A percentile compares a stretch with the other conserved stretches of the same genome.
Conservation (phyloP, 331 rosid species). For the Erythrophleum ivorense region DNA sequence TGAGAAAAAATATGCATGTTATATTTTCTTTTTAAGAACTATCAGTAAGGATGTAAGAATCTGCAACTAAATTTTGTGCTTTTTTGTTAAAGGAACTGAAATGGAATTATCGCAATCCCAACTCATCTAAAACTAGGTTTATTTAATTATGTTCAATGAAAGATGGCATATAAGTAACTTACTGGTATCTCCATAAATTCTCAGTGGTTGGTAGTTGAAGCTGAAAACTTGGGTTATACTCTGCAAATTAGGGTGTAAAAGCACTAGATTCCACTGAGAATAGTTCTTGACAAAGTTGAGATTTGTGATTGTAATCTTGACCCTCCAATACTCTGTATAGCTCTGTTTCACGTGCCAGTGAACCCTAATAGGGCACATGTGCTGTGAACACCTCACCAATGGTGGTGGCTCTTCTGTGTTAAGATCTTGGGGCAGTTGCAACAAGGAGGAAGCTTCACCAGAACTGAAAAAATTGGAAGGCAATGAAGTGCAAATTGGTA, state of each 20-base stretch:
- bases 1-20: too few species aligned
- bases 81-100: too few species aligned
- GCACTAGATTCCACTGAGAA: slow-evolving; percentile 77
- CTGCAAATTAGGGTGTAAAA: slow-evolving; percentile 69
- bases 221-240: slow-evolving; percentile 73
- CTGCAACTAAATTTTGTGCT: too few species aligned
- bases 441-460: slow-evolving; percentile 44
- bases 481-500: background rate
- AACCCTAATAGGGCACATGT: slow-evolving; percentile 84
- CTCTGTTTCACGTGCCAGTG: slow-evolving; percentile 94
- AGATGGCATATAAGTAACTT: slow-evolving; percentile 43
- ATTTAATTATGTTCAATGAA: background rate
- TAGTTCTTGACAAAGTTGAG: slow-evolving; percentile 70
- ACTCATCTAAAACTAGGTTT: too few species aligned
- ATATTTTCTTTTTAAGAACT: too few species aligned
- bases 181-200: slow-evolving; percentile 61
- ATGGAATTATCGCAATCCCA: too few species aligned
- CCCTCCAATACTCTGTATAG: slow-evolving; percentile 77
- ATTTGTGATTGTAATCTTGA: slow-evolving; percentile 78
- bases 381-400: slow-evolving; percentile 66
- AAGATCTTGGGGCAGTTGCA: slow-evolving; percentile 51
- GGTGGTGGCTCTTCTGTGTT: slow-evolving; percentile 25
- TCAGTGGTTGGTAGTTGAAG: slow-evolving; percentile 70
- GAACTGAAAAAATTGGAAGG: slow-evolving; percentile 43
- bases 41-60: too few species aligned